Base-by-base conservation (phyloP, 2,329 filamentous ascomycete species). In the Trichoderma atrobrunneum region DNA sequence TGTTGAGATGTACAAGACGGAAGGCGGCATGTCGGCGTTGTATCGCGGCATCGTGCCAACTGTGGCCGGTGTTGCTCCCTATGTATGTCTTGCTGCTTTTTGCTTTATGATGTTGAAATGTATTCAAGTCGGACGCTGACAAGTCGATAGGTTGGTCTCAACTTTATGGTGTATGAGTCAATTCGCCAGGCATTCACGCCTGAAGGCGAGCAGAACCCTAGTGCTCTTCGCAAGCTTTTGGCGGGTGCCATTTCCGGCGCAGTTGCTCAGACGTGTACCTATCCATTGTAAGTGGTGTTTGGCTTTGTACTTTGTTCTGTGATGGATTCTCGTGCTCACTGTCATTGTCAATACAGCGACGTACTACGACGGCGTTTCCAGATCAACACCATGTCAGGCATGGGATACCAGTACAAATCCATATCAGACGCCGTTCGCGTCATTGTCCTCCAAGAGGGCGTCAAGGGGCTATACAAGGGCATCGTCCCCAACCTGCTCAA, bases 301-400 rank as follows among this genome's bases (percentile, higher is more conserved):
- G 10, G 1, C 18, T 36, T 8, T 24, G 7, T 21, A 10, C 26
- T n/a, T 21, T 16, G 0, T 0, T 6, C 39, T 18, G 18, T 36
- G 18, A 18, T 43, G 2, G n/a, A n/a, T n/a, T 51, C 36, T n/a
- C 8, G 36, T 66, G 76, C 70, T 74, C 3, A 77, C 79, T 73
- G 79, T 34, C 66, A 12, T 5, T 12, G 11, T 12, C 11, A 3
- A 11, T 21, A 6, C 10, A 96, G 93, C 80, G 95, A 97, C 80
- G 95, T 99, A 3, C 87, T 99, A 70, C 93, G 96, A 36, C 91
- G 96, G 73, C 90, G 96, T 65, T 99, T 99, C 81, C 96, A 99
- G 80, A 96, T 99, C 84, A 99, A 99, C 83, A 98, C 96, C 69
- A 99, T 99, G 96, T 94, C 93, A 62, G 96, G 96, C 66, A 95